These are phyloP conservation scores for Caryopteris hybrid DNA, from an alignment of 305 asterid genomes.

Conservation along the genomic window DNA sequence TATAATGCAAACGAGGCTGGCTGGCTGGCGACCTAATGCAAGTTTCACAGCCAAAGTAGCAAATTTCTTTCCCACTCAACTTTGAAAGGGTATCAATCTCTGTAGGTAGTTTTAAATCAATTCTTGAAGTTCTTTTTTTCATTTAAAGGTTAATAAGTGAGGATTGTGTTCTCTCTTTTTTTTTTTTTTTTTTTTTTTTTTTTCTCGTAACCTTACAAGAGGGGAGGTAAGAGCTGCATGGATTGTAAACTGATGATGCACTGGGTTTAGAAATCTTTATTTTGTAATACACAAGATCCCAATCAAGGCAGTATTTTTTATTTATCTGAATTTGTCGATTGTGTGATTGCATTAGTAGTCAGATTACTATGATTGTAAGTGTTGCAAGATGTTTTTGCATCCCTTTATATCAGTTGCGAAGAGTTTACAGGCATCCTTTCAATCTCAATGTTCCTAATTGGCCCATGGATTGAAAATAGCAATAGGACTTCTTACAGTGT, in stretches of 20 bases:
- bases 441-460: not conserved
- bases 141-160: slow-evolving; percentile 23
- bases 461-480: slow-evolving; percentile 52
- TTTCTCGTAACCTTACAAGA: no score
- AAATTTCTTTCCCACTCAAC: not conserved
- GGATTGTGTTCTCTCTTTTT: not conserved
- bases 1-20: not conserved
- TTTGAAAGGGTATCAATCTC: slow-evolving; percentile 8
- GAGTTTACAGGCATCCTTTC: not conserved
- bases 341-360: not conserved
- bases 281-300: slow-evolving; percentile 5
- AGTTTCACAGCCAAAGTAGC: slow-evolving; percentile 6
- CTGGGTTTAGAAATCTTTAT: not conserved
- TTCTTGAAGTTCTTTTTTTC: not conserved
- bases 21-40: not conserved
- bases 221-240: no score
- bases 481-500: slow-evolving; percentile 65
- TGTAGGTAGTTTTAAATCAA: slow-evolving; percentile 11
- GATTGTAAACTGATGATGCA: not conserved
- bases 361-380: not conserved
- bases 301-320: not conserved
- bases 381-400: not conserved
- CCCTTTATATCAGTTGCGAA: not conserved
- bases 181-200: not conserved
- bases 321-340: not conserved